Evolutionary conservation across 1,284 basidiomycete species (phyloP), one percentile per base, ranked within the genome.

Genomic region (Schizophyllum commune): DNA sequence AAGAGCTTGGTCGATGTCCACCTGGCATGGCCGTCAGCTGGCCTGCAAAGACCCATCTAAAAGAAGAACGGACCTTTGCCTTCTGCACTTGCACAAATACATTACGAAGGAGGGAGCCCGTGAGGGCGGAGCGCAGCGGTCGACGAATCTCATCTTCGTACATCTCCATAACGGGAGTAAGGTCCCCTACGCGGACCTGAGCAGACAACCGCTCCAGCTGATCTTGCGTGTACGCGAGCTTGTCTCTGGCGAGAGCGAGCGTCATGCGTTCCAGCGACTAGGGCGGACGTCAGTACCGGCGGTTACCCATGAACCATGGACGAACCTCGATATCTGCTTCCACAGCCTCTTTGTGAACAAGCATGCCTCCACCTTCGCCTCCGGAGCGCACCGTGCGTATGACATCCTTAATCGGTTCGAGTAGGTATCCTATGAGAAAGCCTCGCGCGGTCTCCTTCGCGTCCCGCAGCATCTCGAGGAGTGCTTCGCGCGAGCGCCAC

Each of bases 221-320:
- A 1, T 78, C 74, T 1, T 81, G 77, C 1, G 78, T 76, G 62
- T 90, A 88, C 6, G 81, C 75, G 58, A 93, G 76, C 69, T 92
- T 88, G 66, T 98, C 96, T 62, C 81, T 79, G 0, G 92, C 93
- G 4, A 98, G 83, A 32, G 91, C 83, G 1, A 94, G 73, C 3
- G 94, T 87, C 96, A 99, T 99, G 51, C 96, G 82, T 74, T 98
- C 92, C 13, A 99, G 80, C 21, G 91, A 94, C 89, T 96, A n/a
- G 32, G 15, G 59, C 13, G 59, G 58, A 57, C 11, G 32, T 22
- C 19, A 11, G 47, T 4, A 27, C 32, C 19, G 32, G 55, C 27
- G 2, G 27, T 27, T 52, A 34, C 55, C 32, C n/a, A 60, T 22
- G 52, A 61, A 7, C 4, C 9, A 21, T 22, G 39, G n/a, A 73